phyloP scores from a whole-genome alignment of 495 filamentous ascomycete species.

The Lasiosphaeriaceae sp. region DNA sequence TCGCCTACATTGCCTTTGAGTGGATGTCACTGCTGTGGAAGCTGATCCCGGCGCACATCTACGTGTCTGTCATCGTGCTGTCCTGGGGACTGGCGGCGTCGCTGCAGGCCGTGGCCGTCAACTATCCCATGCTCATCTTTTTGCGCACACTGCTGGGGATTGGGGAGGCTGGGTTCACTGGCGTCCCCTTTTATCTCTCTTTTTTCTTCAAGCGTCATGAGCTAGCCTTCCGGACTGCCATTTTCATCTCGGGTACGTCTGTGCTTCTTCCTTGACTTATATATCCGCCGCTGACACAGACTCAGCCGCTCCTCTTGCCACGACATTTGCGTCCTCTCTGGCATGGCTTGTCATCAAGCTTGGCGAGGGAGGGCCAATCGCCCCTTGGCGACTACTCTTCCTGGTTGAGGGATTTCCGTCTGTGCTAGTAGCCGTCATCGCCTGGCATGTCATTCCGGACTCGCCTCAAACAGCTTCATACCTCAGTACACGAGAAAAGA shows the following conservation, averaged over 20 bases:
- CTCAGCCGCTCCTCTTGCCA: slow-evolving; percentile 72
- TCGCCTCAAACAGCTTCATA: slow-evolving; percentile 64
- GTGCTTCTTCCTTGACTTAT: slow-evolving; percentile 41
- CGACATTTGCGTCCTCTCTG: slow-evolving; percentile 76
- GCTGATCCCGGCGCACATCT: slow-evolving; percentile 59
- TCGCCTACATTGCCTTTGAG: slow-evolving; percentile 63
- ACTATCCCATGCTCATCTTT: slow-evolving; percentile 67
- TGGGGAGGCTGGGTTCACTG: slow-evolving; percentile 71
- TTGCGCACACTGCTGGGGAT: slow-evolving; percentile 66
- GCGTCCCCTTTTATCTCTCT: slow-evolving; percentile 74
- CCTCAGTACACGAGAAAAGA: slow-evolving; percentile 68
- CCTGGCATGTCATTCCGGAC: slow-evolving; percentile 73
- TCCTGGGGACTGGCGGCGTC: slow-evolving; percentile 68
- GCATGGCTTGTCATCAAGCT: slow-evolving; percentile 78
- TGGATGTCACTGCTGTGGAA: slow-evolving; percentile 75
- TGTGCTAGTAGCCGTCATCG: slow-evolving; percentile 60
- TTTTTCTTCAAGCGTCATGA: slow-evolving; percentile 86
- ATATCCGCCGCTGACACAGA: not conserved
- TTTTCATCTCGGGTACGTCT: slow-evolving; percentile 67
- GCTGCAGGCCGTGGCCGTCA: slow-evolving; percentile 64
- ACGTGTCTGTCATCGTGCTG: slow-evolving; percentile 59
- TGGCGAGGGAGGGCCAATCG: slow-evolving; percentile 51
- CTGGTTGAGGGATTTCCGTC: slow-evolving; percentile 83
- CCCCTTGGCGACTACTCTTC: slow-evolving; percentile 81
- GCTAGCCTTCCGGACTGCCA: slow-evolving; percentile 71